Evolutionary conservation across 352 stramenopile species (phyloP).

Genomic region (Halophytophthora polymorphica): DNA sequence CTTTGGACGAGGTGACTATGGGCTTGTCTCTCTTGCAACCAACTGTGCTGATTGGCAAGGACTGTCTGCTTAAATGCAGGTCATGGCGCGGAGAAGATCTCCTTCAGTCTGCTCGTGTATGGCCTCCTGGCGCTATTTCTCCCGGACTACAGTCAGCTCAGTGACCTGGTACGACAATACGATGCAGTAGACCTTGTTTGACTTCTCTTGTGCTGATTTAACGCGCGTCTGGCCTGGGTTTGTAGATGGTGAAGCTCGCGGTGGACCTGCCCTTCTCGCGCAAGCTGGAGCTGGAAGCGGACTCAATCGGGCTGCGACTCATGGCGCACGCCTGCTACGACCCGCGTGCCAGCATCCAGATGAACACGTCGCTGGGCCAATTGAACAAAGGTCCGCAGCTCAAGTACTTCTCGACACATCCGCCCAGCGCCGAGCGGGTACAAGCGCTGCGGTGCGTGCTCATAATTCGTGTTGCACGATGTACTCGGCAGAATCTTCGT

Average conservation of each 20-base stretch:
- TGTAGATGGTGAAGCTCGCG: conserved; percentile 43
- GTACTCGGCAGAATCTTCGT: neutral
- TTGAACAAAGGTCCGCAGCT: conserved; percentile 28
- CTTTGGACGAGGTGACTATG: too few species aligned
- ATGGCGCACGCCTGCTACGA: conserved; percentile 62
- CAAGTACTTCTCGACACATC: conserved; percentile 80
- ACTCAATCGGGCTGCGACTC: conserved; percentile 50
- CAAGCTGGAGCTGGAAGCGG: conserved; percentile 52
- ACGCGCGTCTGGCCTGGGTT: neutral
- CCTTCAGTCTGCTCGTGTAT: conserved; percentile 58
- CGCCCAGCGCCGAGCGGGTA: conserved; percentile 61
- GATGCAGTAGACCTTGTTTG: neutral
- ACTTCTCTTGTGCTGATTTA: neutral
- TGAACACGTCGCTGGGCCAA: conserved; percentile 37
- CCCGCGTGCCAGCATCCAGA: conserved; percentile 50
- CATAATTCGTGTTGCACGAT: neutral
- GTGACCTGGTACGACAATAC: conserved; percentile 37
- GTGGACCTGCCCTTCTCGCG: conserved; percentile 57
- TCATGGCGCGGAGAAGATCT: conserved; percentile 71
- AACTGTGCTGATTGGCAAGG: neutral
- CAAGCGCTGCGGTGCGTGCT: conserved; percentile 34
- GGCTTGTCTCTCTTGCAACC: too few species aligned
- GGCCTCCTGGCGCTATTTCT: conserved; percentile 47
- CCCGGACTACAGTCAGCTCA: conserved; percentile 53
- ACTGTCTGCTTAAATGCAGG: conserved; percentile 22